Conservation (phyloP, 441 rosid species). For the Pelargonium hybrid region DNA sequence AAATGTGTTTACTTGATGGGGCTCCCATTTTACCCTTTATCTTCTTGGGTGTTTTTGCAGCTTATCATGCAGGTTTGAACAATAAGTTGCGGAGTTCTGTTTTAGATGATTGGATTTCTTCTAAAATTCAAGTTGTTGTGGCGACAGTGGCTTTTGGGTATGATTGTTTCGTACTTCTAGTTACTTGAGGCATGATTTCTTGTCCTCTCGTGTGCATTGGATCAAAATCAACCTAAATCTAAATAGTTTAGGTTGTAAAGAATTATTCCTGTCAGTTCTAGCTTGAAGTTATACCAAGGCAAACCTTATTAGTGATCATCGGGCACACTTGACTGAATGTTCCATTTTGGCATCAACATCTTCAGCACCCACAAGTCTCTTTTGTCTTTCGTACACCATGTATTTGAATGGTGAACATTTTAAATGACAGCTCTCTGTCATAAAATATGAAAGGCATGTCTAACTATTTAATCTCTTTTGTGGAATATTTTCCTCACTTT, state of each 20-base stretch:
- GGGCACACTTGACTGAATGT: not conserved
- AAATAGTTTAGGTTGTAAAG: not conserved
- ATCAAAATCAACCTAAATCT: conserved; percentile 1
- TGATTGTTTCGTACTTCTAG: conserved; percentile 17
- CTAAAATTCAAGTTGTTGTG: conserved; percentile 83
- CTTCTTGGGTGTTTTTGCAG: conserved; percentile 34
- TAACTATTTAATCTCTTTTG: not conserved
- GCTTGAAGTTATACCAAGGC: conserved; percentile 2
- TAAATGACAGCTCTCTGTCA: not conserved
- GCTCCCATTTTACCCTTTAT: conserved; percentile 10
- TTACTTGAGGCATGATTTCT: not conserved
- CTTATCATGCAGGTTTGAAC: conserved; percentile 87
- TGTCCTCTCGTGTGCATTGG: not conserved
- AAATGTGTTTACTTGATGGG: not conserved
- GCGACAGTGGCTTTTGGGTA: conserved; percentile 99
- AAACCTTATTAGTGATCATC: not conserved
- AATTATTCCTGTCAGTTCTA: not conserved
- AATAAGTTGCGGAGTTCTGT: conserved; percentile 63
- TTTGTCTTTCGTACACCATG: not conserved
- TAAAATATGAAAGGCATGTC: conserved; percentile 4
- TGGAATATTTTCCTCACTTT: not conserved
- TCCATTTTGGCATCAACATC: not conserved
- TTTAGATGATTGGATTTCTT: conserved; percentile 85
- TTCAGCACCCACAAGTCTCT: not conserved
- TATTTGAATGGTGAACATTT: not conserved